Evolutionary conservation across 192 early-diverging fungal genomes (phyloP), one percentile per base, ranked within the genome.

Genomic region (Backusella macrospora): DNA sequence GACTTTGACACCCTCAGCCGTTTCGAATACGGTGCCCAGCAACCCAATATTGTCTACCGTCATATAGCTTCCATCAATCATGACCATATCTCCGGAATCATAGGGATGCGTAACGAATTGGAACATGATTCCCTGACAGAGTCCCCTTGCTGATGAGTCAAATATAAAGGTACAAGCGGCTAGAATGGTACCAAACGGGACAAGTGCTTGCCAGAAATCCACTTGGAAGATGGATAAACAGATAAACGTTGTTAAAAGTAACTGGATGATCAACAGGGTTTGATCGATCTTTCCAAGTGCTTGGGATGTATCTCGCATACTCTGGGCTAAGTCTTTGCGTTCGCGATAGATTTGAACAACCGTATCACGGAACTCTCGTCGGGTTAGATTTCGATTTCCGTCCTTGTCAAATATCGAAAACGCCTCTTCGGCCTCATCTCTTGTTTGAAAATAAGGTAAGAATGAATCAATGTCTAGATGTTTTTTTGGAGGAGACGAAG

Each of bases 401-500:
- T 97, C 94, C 81, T 91, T 90, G 84, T 97, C 96, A 80, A 97
- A 95, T 38, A 95, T 81, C 13, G 79, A 82, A 83, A 97, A 97
- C 16, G 96, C 96, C 71, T 90, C 88, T 47, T 88, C 81, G 3
- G 94, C 92, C 12, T 90, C 88, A 6, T 89, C 85, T 40, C 89
- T 79, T 46, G 82, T 87, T 14, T 87, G 82, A 73, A 97, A 97
- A 66, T 90, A 95, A 2, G 90, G 90, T 55, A 82, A 76, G 79
- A 95, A 94, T 62, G 93, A 88, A 21, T 87, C 83, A 0, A 94
- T 82, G 0, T 87, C 78, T 34, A 94, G 75, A 40, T 89, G 84
- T 70, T 89, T 85, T 46, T 86, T 84, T 34, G 29, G 29, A 34
- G 29, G 29, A 34, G 29, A 34, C 29, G 29, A 34, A 34, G 29